Base-by-base conservation (phyloP, 2,329 filamentous ascomycete species). In the Aspergillus terreus region DNA sequence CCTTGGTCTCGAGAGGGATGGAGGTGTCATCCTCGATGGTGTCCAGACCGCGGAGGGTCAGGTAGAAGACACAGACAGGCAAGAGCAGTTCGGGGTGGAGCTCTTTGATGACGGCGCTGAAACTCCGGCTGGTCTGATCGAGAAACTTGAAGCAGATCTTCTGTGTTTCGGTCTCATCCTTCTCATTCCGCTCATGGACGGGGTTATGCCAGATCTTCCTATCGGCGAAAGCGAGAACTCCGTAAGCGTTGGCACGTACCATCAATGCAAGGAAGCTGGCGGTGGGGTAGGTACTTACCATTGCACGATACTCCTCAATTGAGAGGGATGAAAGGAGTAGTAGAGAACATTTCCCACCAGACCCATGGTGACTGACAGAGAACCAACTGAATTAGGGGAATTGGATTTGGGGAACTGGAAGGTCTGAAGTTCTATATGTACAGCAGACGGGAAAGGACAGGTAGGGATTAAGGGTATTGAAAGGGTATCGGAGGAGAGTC, bases 1-100 rank as follows among this genome's bases (percentile, higher is more conserved):
- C 88, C 76, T 99, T 99, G 66, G 82, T 85, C 58, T 82, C 80
- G 36, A 92, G 76, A 2, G 87, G 78, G 54, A 99, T 86, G 4
- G 91, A 95, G 85, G 96, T 97, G 73, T 99, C 94, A 78, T 99
- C 94, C 75, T 99, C 94, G 54, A 99, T 89, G n/a, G 94, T 99
- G 72, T 99, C 94, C 46, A 99, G 82, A 44, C 90, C 94, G 55
- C 94, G 89, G 49, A 99, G 81, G 48, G 90, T 83, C 25, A 99
- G 83, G 76, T 99, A 99, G 80, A 99, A 99, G 9, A 97, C 78
- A 50, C 86, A 85, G 43, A 97, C 82, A 21, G 94, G 91, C 38
- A 96, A 83, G 33, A 97, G 83, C 30, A 99, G 84, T 74, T 99
- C 92, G 1, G 91, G 91, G 68, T 96, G 92, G 41, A 99, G 82